Evolutionary conservation across 108 stramenopile species (phyloP).

Genomic region (Chaetoceros muelleri): DNA sequence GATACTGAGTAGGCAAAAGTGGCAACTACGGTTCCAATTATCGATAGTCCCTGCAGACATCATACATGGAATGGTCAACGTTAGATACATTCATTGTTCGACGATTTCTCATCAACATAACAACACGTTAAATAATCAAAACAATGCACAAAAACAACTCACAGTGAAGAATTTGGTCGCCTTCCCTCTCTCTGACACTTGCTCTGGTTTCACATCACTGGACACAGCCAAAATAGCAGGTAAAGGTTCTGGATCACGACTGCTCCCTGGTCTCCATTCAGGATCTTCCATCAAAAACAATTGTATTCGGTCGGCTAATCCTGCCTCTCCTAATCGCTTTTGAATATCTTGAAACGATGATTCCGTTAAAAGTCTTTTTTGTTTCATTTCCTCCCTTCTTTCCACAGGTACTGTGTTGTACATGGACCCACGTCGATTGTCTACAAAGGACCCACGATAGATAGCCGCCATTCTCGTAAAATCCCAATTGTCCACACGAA

Average conservation of each 20-base stretch:
- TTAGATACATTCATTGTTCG: background rate
- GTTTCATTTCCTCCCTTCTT: background rate
- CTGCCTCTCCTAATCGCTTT: constrained; percentile 19
- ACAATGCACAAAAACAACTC: no score
- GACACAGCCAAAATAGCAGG: constrained; percentile 56
- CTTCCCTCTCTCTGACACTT: constrained; percentile 21
- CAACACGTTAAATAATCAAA: no score
- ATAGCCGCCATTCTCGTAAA: constrained; percentile 46
- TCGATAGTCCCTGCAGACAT: constrained; percentile 19
- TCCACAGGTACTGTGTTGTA: background rate
- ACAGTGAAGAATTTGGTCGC: constrained; percentile 16
- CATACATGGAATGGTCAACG: background rate
- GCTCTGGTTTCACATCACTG: constrained; percentile 36
- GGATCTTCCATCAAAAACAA: constrained; percentile 58
- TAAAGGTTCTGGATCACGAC: constrained; percentile 15
- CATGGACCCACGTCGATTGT: background rate
- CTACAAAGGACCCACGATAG: constrained; percentile 42
- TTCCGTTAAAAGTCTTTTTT: constrained; percentile 6
- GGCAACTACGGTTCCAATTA: constrained; percentile 30
- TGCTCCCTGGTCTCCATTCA: constrained; percentile 26
- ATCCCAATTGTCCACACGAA: constrained; percentile 49
- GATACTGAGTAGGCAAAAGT: constrained; percentile 42
- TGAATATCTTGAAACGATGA: constrained; percentile 35
- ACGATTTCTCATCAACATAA: no score
- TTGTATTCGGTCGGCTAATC: constrained; percentile 32